Conservation (phyloP, 192 early-diverging fungal genomes). For the Lobosporangium transversale region DNA sequence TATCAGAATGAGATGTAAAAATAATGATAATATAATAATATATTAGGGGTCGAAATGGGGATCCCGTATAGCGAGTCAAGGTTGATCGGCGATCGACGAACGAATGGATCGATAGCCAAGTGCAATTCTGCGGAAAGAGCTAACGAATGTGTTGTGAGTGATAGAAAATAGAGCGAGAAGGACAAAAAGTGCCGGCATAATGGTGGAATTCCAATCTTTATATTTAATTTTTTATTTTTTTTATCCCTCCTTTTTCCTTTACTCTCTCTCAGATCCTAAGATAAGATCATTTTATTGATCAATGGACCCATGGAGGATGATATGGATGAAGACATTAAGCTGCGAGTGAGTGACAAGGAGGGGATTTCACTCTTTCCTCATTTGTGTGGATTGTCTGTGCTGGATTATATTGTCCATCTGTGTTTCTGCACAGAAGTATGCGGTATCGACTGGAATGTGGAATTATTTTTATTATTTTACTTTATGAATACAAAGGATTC, state of each 20-base stretch:
- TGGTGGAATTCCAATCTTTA: slow-evolving; percentile 50
- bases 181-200: slow-evolving; percentile 12
- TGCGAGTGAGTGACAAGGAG: slow-evolving; percentile 5
- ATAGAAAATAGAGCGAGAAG: neutral
- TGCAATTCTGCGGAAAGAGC: no score
- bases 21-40: no score
- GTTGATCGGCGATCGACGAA: no score
- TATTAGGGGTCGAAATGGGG: no score
- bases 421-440: slow-evolving; percentile 3
- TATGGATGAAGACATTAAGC: no score
- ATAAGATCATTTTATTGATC: no score
- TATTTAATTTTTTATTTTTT: slow-evolving; percentile 33
- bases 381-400: slow-evolving; percentile 23
- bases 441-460: slow-evolving; percentile 50
- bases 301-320: no score
- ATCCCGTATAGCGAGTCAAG: no score
- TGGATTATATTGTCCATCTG: neutral
- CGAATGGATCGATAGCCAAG: no score
- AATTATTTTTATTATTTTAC: slow-evolving; percentile 11
- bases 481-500: neutral
- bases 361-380: slow-evolving; percentile 24
- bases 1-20: no score
- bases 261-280: no score
- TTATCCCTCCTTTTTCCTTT: neutral
- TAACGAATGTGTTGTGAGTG: neutral